Evolutionary conservation across 2,329 filamentous ascomycete species (phyloP), one percentile per base, ranked within the genome.

Genomic region (Aureobasidium melanogenum): DNA sequence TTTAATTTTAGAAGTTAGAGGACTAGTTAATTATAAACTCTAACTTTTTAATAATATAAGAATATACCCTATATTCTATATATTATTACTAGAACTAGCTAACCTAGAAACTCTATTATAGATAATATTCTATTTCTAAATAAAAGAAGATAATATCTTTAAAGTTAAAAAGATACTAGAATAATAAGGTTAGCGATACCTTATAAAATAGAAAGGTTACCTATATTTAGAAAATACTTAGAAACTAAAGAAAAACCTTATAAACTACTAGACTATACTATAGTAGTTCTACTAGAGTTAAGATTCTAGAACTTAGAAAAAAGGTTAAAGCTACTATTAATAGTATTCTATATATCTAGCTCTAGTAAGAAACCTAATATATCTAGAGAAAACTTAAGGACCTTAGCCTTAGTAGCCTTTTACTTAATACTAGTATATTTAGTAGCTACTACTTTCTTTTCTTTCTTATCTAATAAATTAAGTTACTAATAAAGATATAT

Each of bases 1-100:
- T 64, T 62, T 62, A 22, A 64, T 63, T 57, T 57, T 34, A 57
- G 39, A 57, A 57, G 39, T 57, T 34, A 57, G 54, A 57, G 39
- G 39, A 46, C 39, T 34, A 57, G 54, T 57, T 15, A 57, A 57
- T 17, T 57, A 57, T 24, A 57, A 57, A 57, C 39, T 57, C 54
- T 24, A 57, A 57, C 54, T 57, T 2, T 28, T 39, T 57, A 34
- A 57, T 28, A 19, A 57, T 57, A 15, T 17, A 17, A 57, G 36
- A 46, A 44, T 57, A 30, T 14, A 57, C 39, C 39, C 10, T 1
- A 17, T 57, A 3, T 57, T 57, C 9, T 24, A 57, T 46, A 57
- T 57, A 57, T 57, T 39, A 14, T 24, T 57, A 10, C 15, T 57
- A 17, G 26, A 57, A 57, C 54, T 10, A 36, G 54, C 39, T 2